Conservation (phyloP, 2,329 filamentous ascomycete genomes). For the Exophiala sideris region DNA sequence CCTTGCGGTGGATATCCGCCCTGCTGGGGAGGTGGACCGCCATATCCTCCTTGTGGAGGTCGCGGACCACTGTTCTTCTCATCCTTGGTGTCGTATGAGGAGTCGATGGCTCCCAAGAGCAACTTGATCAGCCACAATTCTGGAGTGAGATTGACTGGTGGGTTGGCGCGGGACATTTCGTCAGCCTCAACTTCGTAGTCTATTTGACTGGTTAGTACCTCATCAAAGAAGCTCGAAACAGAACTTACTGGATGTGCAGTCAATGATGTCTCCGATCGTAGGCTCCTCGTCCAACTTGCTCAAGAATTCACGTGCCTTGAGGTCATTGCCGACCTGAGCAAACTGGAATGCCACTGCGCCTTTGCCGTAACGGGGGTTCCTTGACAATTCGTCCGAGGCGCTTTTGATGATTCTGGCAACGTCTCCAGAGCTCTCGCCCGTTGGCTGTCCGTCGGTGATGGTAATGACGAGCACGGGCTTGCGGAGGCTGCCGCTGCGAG, state of each 20-base stretch:
- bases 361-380: constrained; percentile 51
- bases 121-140: constrained; percentile 67
- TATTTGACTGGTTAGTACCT: constrained; percentile 30
- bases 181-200: constrained; percentile 67
- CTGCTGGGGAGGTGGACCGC: constrained; percentile 31
- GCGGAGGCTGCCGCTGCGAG: constrained; percentile 51
- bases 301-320: constrained; percentile 62
- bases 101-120: constrained; percentile 64
- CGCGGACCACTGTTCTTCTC: constrained; percentile 50
- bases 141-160: constrained; percentile 61
- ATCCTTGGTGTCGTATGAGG: constrained; percentile 63
- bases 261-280: constrained; percentile 58
- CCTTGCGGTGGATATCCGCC: constrained; percentile 22
- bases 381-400: constrained; percentile 50
- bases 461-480: constrained; percentile 65
- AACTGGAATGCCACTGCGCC: constrained; percentile 65
- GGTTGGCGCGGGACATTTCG: constrained; percentile 61
- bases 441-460: constrained; percentile 65
- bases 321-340: constrained; percentile 66
- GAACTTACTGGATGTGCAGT: constrained; percentile 65
- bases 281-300: constrained; percentile 63
- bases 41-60: constrained; percentile 18
- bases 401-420: constrained; percentile 58
- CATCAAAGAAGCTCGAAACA: background rate
- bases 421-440: constrained; percentile 56